These are phyloP conservation scores for Brassica carinata DNA, from an alignment of 345 rosid genomes.

Conservation along the genomic window DNA sequence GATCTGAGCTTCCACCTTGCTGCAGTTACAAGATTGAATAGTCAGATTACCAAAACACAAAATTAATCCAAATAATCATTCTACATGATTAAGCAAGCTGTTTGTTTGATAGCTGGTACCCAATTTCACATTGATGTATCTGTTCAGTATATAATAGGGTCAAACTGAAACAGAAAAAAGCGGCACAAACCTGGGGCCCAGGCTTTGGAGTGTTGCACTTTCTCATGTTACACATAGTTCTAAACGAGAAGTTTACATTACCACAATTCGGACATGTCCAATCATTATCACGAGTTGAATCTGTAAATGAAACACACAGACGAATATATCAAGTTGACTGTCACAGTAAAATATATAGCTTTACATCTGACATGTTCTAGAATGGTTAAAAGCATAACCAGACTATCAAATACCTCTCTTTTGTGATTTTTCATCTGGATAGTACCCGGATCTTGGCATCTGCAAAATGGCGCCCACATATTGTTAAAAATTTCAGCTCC, in stretches of 20 bases:
- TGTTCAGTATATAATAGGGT: background rate
- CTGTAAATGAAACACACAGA: conserved; percentile 40
- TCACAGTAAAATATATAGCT: background rate
- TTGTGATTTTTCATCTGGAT: conserved; percentile 73
- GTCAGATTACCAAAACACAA: conserved; percentile 11
- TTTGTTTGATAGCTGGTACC: background rate
- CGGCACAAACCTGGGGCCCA: conserved; percentile 79
- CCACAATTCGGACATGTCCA: conserved; percentile 99
- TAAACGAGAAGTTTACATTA: conserved; percentile 91
- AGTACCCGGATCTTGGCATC: conserved; percentile 89
- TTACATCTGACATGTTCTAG: background rate
- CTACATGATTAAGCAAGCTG: background rate
- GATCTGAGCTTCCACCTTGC: conserved; percentile 78
- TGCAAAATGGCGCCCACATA: conserved; percentile 37
- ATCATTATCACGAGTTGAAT: conserved; percentile 86
- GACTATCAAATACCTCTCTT: conserved; percentile 50
- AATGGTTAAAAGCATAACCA: background rate
- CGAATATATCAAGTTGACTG: conserved; percentile 4
- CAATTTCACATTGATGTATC: background rate
- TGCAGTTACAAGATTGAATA: conserved; percentile 32
- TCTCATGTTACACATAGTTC: conserved; percentile 97
- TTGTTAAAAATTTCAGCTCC: background rate
- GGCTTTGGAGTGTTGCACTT: conserved; percentile 99
- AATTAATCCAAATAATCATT: background rate
- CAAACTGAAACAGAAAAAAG: conserved; percentile 12